Percentiles rank a stretch among this genome's conserved stretches.
phyloP scores from a whole-genome alignment of 2,329 filamentous ascomycete genomes.

The Xylaria sp. region DNA sequence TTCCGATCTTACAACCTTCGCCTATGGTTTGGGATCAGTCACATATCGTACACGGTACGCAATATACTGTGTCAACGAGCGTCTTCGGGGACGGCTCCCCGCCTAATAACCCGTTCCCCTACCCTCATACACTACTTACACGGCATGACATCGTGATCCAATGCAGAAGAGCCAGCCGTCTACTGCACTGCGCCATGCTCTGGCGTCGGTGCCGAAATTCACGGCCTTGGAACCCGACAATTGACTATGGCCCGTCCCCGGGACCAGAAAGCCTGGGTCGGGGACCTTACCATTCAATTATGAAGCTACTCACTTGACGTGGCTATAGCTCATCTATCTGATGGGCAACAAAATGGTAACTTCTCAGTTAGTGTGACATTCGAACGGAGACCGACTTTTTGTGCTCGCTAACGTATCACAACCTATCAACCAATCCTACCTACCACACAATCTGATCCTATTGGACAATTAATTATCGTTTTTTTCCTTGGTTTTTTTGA shows the following conservation, averaged over 20 bases:
- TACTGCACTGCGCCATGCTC: background rate
- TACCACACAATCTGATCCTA: background rate
- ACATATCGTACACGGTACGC: conserved; percentile 12
- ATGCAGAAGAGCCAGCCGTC: background rate
- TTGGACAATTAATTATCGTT: conserved; percentile 12
- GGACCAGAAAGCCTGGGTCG: background rate
- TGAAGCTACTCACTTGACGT: background rate
- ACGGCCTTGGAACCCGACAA: background rate
- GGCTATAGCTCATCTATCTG: background rate
- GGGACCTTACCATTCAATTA: background rate
- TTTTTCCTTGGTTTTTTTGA: background rate
- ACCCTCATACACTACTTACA: background rate
- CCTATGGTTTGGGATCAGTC: background rate
- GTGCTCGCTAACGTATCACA: conserved; percentile 2
- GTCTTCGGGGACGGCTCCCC: conserved; percentile 16
- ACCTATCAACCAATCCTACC: background rate
- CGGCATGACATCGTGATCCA: conserved; percentile 3
- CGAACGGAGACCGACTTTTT: conserved; percentile 1
- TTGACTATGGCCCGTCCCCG: background rate
- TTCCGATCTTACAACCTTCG: conserved; percentile 11
- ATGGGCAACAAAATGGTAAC: background rate
- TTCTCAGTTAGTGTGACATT: background rate
- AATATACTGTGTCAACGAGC: conserved; percentile 8
- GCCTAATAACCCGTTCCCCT: conserved; percentile 8
- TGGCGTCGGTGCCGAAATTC: background rate